Evolutionary conservation across 257 asterid species (phyloP).

Genomic region (Solanum neorickii): DNA sequence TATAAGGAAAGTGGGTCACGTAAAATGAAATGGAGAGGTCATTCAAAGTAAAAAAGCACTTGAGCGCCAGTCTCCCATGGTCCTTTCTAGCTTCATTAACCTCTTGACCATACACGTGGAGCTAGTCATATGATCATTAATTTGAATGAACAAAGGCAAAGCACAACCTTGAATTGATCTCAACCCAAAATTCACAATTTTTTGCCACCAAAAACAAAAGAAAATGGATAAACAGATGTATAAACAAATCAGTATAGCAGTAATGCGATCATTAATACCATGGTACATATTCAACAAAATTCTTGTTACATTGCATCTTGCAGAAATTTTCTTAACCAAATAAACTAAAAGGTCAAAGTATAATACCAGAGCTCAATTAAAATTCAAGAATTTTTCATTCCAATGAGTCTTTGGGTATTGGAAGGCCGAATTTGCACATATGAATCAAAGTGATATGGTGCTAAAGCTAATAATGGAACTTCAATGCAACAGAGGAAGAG

Average conservation of each 20-base stretch:
- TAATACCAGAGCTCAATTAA: background rate
- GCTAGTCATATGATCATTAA: background rate
- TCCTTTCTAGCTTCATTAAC: background rate
- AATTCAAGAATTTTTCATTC: background rate
- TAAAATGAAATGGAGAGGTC: background rate
- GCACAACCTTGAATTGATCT: background rate
- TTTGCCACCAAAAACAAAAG: background rate
- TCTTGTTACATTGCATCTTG: background rate
- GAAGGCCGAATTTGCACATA: background rate
- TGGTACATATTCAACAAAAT: background rate
- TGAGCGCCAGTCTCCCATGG: background rate
- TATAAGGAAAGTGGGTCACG: background rate
- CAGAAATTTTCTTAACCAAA: background rate
- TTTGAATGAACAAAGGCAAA: background rate
- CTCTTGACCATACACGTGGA: background rate
- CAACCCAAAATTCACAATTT: background rate
- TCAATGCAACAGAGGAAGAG: background rate
- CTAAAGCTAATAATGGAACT: background rate
- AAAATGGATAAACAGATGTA: background rate
- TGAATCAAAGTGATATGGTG: background rate
- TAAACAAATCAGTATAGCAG: background rate
- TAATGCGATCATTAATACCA: background rate
- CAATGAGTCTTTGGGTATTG: background rate
- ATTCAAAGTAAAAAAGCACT: background rate
- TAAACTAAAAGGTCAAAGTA: background rate